Evolutionary conservation across 352 stramenopile species (phyloP).

Genomic region (Pythium periplocum): DNA sequence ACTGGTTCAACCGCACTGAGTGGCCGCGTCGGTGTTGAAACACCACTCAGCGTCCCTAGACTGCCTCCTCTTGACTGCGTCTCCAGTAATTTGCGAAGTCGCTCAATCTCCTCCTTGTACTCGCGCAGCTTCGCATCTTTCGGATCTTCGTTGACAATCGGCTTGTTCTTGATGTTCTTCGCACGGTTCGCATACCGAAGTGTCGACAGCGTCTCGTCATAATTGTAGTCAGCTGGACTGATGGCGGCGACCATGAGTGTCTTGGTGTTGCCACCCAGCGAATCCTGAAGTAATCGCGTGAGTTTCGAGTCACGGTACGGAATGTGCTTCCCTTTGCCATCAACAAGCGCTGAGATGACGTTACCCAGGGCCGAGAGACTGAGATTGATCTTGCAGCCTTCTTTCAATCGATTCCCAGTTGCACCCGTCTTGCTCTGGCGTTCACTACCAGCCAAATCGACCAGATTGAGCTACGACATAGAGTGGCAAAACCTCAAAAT

Average conservation of each 20-base stretch:
- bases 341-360: constrained; percentile 82
- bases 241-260: constrained; percentile 96
- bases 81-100: constrained; percentile 80
- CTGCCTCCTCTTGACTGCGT: constrained; percentile 36
- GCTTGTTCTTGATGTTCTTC: constrained; percentile 97
- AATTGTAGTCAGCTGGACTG: constrained; percentile 93
- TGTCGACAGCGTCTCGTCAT: constrained; percentile 94
- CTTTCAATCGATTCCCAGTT: constrained; percentile 74
- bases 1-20: constrained; percentile 11
- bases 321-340: constrained; percentile 83
- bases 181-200: constrained; percentile 95
- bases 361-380: constrained; percentile 75
- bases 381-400: constrained; percentile 87
- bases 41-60: constrained; percentile 25
- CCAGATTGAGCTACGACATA: constrained; percentile 57
- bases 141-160: constrained; percentile 93
- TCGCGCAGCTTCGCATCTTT: constrained; percentile 89
- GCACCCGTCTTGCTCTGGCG: constrained; percentile 82
- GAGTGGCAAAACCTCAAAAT: too few relatives aligned
- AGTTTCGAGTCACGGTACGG: constrained; percentile 92
- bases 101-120: constrained; percentile 89
- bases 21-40: constrained; percentile 29
- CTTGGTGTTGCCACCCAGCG: constrained; percentile 93
- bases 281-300: constrained; percentile 90
- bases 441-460: constrained; percentile 78